These are phyloP conservation scores for Malus asiatica DNA, from an alignment of 306 rosid genomes.

Conservation along the genomic window DNA sequence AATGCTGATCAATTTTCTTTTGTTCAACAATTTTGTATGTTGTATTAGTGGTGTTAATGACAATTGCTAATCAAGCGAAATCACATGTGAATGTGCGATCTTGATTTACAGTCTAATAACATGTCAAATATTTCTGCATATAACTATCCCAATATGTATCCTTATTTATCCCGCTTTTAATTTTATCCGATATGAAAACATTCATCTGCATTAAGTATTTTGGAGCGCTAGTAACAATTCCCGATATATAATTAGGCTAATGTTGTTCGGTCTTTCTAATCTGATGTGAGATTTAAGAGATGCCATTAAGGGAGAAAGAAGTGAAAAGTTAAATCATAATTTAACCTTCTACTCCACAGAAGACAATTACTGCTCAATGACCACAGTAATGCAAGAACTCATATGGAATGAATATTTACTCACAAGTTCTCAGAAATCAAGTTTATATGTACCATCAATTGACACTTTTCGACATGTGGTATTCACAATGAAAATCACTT, in stretches of 20 bases:
- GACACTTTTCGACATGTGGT: constrained; percentile 32
- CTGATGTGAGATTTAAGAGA: not conserved
- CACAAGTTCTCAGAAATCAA: constrained; percentile 26
- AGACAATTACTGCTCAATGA: not conserved
- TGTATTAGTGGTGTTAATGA: not conserved
- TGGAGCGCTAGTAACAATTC: not conserved
- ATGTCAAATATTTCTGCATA: not conserved
- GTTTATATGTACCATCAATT: constrained; percentile 31
- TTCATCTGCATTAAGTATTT: not conserved
- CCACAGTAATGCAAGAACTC: not conserved
- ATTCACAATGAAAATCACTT: constrained; percentile 41
- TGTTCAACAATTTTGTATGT: not conserved
- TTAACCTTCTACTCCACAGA: not conserved
- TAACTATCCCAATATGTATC: not conserved
- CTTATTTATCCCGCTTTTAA: not conserved
- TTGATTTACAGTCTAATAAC: not conserved
- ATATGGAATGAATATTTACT: constrained; percentile 21
- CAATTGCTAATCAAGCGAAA: not conserved
- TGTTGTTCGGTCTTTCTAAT: not conserved
- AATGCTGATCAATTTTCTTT: not conserved
- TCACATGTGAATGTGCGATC: not conserved
- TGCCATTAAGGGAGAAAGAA: not conserved
- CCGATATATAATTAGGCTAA: not conserved
- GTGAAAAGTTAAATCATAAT: not conserved
- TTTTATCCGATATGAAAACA: not conserved